phyloP scores from a whole-genome alignment of 306 rosid genomes.

The Pachyrhizus erosus region DNA sequence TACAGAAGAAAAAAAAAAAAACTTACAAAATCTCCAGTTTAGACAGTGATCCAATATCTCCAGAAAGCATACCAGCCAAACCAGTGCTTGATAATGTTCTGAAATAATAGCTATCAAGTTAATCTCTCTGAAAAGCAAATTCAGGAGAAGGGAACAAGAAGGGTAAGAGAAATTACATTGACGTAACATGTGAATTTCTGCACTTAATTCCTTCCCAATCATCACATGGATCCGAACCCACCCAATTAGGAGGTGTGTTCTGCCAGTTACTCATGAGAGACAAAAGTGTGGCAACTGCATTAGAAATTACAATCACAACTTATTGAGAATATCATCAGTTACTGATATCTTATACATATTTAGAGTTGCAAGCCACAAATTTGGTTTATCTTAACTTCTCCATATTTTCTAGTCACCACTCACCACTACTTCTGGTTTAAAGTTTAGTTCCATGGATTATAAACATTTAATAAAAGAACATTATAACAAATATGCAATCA shows the following conservation, averaged over 20 bases:
- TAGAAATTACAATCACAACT: not conserved
- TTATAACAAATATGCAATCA: not conserved
- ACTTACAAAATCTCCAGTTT: slow-evolving; percentile 53
- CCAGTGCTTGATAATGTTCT: slow-evolving; percentile 48
- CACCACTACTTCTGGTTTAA: slow-evolving; percentile 19
- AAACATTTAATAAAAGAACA: slow-evolving; percentile 15
- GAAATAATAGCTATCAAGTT: slow-evolving; percentile 29
- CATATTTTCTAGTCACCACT: slow-evolving; percentile 1
- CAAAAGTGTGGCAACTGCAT: slow-evolving; percentile 47
- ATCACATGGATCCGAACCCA: slow-evolving; percentile 53
- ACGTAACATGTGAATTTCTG: slow-evolving; percentile 46
- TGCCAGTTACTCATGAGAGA: slow-evolving; percentile 44
- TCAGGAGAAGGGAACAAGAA: slow-evolving; percentile 28
- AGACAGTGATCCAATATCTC: slow-evolving; percentile 57
- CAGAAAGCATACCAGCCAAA: slow-evolving; percentile 52
- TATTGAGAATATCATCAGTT: slow-evolving; percentile 6
- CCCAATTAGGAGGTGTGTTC: slow-evolving; percentile 55
- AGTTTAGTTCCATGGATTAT: slow-evolving; percentile 3
- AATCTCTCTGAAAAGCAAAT: not conserved
- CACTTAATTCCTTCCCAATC: slow-evolving; percentile 61
- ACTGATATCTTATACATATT: not conserved
- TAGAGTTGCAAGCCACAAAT: not conserved
- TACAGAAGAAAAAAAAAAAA: slow-evolving; percentile 10
- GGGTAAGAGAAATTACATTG: slow-evolving; percentile 51
- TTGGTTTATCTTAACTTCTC: not conserved